These are phyloP conservation scores for Cyberlindnera maclurae DNA, from an alignment of 805 yeast species.

Conservation along the genomic window DNA sequence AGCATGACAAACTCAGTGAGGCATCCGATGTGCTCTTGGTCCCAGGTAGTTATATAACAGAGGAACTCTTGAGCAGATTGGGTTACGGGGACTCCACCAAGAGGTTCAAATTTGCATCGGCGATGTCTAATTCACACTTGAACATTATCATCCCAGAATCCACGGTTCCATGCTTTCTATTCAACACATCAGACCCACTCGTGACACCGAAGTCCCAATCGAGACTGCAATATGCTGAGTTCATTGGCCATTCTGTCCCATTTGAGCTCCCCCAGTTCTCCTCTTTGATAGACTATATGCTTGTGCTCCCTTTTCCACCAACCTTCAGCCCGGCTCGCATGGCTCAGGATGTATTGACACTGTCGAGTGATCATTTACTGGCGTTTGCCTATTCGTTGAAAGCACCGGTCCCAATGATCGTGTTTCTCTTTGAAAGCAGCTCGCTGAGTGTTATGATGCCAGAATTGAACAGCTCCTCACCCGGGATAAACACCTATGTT, in stretches of 20 bases:
- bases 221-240: conserved; percentile 18
- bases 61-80: conserved; percentile 18
- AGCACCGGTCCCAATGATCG: conserved; percentile 29
- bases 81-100: conserved; percentile 23
- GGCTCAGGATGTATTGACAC: conserved; percentile 7
- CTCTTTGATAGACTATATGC: conserved; percentile 30
- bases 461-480: conserved; percentile 11
- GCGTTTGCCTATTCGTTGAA: conserved; percentile 24
- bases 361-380: conserved; percentile 15
- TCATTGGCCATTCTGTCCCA: conserved; percentile 30
- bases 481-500: conserved; percentile 5
- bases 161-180: conserved; percentile 31
- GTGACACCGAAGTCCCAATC: conserved; percentile 10
- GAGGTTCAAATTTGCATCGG: too few relatives aligned
- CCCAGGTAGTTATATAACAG: conserved; percentile 23
- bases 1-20: not conserved
- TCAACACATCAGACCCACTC: conserved; percentile 26
- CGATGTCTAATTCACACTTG: conserved; percentile 13
- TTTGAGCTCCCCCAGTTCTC: conserved; percentile 32
- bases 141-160: conserved; percentile 28
- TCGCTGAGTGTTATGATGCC: conserved; percentile 1
- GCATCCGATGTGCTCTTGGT: conserved; percentile 22
- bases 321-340: conserved; percentile 15
- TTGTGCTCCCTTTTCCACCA: conserved; percentile 30
- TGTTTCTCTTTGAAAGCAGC: conserved; percentile 29